These are phyloP conservation scores for Mortierella sp. DNA, from an alignment of 371 early-diverging fungal species.

Conservation along the genomic window DNA sequence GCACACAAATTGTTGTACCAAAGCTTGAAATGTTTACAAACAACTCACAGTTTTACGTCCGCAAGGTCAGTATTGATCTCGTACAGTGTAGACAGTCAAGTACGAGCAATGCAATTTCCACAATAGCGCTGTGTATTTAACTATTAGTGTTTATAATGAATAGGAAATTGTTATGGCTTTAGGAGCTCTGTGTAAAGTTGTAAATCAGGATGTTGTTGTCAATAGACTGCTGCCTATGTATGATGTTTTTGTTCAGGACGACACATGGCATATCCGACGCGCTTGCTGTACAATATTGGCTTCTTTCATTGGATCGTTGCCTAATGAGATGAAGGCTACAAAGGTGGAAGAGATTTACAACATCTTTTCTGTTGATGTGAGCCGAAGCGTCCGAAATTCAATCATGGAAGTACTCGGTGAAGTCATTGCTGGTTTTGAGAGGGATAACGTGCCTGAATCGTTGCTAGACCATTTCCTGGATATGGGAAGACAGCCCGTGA, in stretches of 20 bases:
- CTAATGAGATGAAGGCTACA: conserved; percentile 58
- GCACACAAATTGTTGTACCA: conserved; percentile 63
- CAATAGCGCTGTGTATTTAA: background rate
- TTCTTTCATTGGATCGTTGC: conserved; percentile 61
- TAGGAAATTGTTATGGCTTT: conserved; percentile 68
- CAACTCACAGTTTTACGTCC: conserved; percentile 68
- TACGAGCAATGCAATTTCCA: background rate
- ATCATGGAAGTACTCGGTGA: conserved; percentile 72
- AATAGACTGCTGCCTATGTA: conserved; percentile 67
- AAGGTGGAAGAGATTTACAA: conserved; percentile 62
- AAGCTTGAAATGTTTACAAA: conserved; percentile 64
- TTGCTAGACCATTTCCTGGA: conserved; percentile 50
- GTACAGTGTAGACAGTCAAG: background rate
- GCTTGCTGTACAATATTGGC: conserved; percentile 68
- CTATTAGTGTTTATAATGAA: background rate
- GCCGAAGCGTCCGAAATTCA: conserved; percentile 70
- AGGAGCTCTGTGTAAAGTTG: conserved; percentile 61
- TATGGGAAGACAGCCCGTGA: conserved; percentile 52
- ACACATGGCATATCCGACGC: conserved; percentile 73
- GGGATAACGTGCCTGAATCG: conserved; percentile 63
- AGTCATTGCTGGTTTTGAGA: conserved; percentile 64
- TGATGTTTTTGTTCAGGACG: conserved; percentile 63
- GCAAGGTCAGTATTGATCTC: conserved; percentile 53
- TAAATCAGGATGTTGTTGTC: conserved; percentile 59
- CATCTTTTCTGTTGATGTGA: conserved; percentile 65